These are phyloP conservation scores for Tricholoma saponaceum DNA, from an alignment of 768 basidiomycete genomes.

Conservation along the genomic window DNA sequence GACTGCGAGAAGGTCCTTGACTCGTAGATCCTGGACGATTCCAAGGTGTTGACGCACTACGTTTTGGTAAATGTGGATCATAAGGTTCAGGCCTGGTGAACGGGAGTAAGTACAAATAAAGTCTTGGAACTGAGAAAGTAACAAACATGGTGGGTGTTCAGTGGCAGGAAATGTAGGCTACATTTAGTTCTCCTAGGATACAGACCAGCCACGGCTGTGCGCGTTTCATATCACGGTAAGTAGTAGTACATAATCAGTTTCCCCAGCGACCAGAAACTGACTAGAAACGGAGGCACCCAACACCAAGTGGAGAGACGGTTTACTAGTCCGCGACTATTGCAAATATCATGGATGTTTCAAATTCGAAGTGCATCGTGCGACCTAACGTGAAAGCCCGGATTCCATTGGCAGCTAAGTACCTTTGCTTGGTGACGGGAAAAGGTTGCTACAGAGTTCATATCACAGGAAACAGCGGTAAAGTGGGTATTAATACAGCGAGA, in stretches of 20 bases:
- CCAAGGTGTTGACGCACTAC: neutral
- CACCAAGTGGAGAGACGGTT: neutral
- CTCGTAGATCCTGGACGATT: neutral
- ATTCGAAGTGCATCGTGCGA: too few relatives aligned
- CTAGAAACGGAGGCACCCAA: neutral
- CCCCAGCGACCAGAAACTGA: neutral
- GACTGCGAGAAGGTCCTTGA: neutral
- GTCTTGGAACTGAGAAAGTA: neutral
- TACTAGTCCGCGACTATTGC: too few relatives aligned
- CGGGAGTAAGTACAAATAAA: neutral
- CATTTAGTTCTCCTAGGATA: neutral
- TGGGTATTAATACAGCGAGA: neutral
- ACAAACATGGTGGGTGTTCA: neutral
- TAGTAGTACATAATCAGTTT: neutral
- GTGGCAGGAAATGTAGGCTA: neutral
- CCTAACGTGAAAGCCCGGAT: too few relatives aligned
- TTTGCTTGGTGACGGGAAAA: slow-evolving; percentile 2
- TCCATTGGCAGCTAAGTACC: slow-evolving; percentile 2
- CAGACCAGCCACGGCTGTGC: neutral
- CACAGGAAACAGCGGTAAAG: slow-evolving; percentile 2
- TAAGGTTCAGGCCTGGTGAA: neutral
- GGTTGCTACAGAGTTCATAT: neutral
- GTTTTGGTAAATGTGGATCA: neutral
- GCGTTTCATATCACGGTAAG: neutral
- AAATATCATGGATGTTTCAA: too few relatives aligned